phyloP scores from a whole-genome alignment of 2,329 filamentous ascomycete genomes.

The Trematosphaeria pertusa region DNA sequence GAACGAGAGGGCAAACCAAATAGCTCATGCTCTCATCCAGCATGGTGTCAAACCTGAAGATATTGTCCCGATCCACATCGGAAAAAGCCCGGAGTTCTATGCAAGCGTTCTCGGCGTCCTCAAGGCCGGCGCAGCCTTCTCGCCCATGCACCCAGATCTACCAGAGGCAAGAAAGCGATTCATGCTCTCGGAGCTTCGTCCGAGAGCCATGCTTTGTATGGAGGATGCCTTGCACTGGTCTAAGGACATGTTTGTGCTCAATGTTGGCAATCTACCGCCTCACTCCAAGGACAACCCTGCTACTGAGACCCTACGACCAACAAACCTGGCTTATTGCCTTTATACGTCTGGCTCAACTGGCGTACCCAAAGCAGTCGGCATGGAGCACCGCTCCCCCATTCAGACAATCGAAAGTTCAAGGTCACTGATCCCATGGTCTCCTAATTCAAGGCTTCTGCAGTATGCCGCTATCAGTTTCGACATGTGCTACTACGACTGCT shows the following conservation, averaged over 20 bases:
- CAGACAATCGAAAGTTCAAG: conserved; percentile 51
- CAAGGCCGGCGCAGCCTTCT: conserved; percentile 49
- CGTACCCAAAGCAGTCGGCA: conserved; percentile 51
- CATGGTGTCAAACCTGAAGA: conserved; percentile 35
- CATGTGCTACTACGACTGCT: conserved; percentile 58
- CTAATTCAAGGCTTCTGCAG: conserved; percentile 49
- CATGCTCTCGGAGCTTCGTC: conserved; percentile 44
- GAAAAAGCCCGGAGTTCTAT: conserved; percentile 45
- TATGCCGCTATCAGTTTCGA: conserved; percentile 54
- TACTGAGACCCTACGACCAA: conserved; percentile 29
- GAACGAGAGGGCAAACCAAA: conserved; percentile 40
- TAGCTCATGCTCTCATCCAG: conserved; percentile 39
- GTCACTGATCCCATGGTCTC: conserved; percentile 48
- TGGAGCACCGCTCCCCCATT: conserved; percentile 51
- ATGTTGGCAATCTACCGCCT: conserved; percentile 19
- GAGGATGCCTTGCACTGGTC: conserved; percentile 19
- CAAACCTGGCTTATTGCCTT: conserved; percentile 50
- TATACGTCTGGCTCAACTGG: conserved; percentile 56
- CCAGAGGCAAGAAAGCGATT: conserved; percentile 42
- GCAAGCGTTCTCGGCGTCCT: conserved; percentile 48
- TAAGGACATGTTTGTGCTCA: conserved; percentile 13
- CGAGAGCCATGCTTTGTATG: conserved; percentile 36
- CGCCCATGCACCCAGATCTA: conserved; percentile 44
- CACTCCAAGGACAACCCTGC: conserved; percentile 29
- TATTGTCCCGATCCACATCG: conserved; percentile 44